Base-by-base conservation (phyloP, 805 yeast species). In the Kodamaea leandrae region DNA sequence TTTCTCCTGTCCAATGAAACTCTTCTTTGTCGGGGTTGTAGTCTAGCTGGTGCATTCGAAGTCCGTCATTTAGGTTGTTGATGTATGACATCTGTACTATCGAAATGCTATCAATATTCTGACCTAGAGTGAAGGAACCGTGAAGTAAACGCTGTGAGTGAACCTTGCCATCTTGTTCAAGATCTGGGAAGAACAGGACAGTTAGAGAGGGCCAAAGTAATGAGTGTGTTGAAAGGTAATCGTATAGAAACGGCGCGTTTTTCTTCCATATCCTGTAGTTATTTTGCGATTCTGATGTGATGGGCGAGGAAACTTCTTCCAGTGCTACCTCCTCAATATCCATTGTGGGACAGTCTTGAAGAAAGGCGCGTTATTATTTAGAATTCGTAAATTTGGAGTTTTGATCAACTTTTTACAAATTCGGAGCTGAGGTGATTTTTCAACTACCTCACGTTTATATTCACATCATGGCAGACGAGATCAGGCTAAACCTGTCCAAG, bases 401-500 rank as follows among this genome's bases (percentile, higher is more conserved):
- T 14, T 12, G 27, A 16, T 7, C 23, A 18, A 19, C 9, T n/a
- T n/a, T 6, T 32, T 20, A 23, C 23, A 19, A 16, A 21, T 32
- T 16, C 5, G 13, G 8, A 10, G 4, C 17, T 30, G 32, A 26
- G 41, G 6, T 36, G 35, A 15, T 12, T 14, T 36, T 14, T 16
- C 13, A 6, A 12, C 21, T 13, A 21, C 12, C 18, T 23, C 14
- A 21, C 13, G 15, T 20, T 35, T 24, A 24, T n/a, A 8, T 4
- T 20, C n/a, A 13, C 8, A 24, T 33, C 20, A 45, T 45, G 49
- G 32, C 50, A 4, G 49, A 45, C 25, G 66, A 64, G n/a, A 56
- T 68, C 13, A 33, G 80, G 32, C 68, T 89, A 34, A 82, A 85
- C 54, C 76, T 80, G 15, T 90, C 96, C 12, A 83, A 84, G 52